Conservation (phyloP, 345 rosid genomes). For the Excoecaria agallocha region DNA sequence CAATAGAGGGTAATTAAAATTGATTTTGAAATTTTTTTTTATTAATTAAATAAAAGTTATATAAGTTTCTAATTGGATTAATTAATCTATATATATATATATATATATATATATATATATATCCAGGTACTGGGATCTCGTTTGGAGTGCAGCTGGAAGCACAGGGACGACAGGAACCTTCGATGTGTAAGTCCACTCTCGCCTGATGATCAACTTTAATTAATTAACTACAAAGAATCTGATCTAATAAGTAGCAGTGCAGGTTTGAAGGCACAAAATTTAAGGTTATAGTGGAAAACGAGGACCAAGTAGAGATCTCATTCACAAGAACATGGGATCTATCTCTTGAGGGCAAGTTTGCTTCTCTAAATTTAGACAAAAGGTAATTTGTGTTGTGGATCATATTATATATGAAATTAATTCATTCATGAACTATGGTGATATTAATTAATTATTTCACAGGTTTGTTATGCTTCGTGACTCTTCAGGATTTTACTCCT, state of each 20-base stretch:
- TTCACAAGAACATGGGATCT: constrained; percentile 33
- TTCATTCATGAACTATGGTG: too few species aligned
- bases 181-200: constrained; percentile 10
- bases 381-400: background rate
- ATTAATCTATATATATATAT: too few species aligned
- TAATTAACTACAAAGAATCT: background rate
- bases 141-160: constrained; percentile 30
- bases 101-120: too few species aligned
- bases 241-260: background rate
- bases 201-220: background rate
- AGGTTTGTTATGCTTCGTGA: constrained; percentile 79
- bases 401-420: too few species aligned
- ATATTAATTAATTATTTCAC: background rate
- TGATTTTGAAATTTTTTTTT: too few species aligned
- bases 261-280: constrained; percentile 26
- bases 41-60: too few species aligned
- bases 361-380: constrained; percentile 27
- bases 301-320: constrained; percentile 27
- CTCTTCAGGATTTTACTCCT: constrained; percentile 78
- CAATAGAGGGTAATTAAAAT: constrained; percentile 23
- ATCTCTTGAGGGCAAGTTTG: constrained; percentile 21
- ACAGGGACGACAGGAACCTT: constrained; percentile 33
- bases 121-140: constrained; percentile 34
- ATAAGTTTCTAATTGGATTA: too few species aligned
- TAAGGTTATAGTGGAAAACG: constrained; percentile 24